Base-by-base conservation (phyloP, 2,329 filamentous ascomycete genomes). In the Fusarium tupiense region DNA sequence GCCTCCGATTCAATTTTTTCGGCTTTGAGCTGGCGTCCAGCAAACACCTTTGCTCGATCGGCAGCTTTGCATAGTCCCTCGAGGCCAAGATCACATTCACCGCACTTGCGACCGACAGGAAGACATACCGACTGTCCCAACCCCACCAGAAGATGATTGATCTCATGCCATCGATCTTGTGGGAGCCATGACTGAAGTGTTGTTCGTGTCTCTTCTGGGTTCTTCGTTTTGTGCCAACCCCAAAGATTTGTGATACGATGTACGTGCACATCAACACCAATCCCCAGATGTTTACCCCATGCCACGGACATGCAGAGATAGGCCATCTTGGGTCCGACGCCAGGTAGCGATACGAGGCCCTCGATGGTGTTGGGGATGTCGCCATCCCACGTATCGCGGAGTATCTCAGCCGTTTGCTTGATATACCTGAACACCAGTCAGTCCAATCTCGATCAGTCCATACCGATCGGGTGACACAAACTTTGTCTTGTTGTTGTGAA, bases 311-410 rank as follows among this genome's bases (percentile, higher is more conserved):
- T 90, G 81, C 93, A 96, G 29, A 98, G 88, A 81, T 96, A 95
- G 19, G 92, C 95, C 95, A 98, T 98, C 84, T 98, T 98, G 37
- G 95, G 95, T 0, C 95, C 95, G 2, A 98, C 95, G 10, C 95
- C 95, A 0, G 95, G 95, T 0, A 98, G 88, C 4, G 90, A 89
- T 59, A 91, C 91, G 26, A 98, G 87, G 1, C 92, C 94, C 71
- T 91, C 88, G 59, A 96, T 90, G 1, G 92, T 93, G 71, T 92
- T 87, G 3, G 95, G 95, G 63, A 98, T 96, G 79, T 98, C 95
- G 59, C 90, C 90, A 67, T 85, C 81, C 83, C 90, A 94, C 61
- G 90, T 82, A 78, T 96, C 92, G 52, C 90, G 88, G 33, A 97
- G 86, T 40, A 97, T 91, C 38, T 88, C 84, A 8, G 94, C 94